phyloP scores from a whole-genome alignment of 1,284 basidiomycete genomes.

The Phenoliferia sp. region DNA sequence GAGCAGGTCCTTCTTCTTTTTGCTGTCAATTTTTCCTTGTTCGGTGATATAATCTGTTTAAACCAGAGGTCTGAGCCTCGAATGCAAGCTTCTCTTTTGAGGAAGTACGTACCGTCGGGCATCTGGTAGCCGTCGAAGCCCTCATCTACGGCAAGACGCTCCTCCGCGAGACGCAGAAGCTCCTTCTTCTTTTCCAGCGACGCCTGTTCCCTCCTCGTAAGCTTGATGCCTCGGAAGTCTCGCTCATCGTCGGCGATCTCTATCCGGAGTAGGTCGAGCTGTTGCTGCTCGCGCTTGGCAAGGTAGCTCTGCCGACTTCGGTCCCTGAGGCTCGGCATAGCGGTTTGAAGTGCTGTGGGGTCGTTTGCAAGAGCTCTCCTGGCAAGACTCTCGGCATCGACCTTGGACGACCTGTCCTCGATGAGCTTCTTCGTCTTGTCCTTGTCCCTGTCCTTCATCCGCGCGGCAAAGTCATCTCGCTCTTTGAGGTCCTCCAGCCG shows the following conservation, averaged over 20 bases:
- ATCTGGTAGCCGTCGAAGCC: conserved; percentile 89
- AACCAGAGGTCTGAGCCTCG: conserved; percentile 10
- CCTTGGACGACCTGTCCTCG: conserved; percentile 79
- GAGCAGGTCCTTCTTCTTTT: conserved; percentile 88
- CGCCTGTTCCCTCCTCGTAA: conserved; percentile 73
- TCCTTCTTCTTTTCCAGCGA: conserved; percentile 91
- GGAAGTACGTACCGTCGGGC: conserved; percentile 55
- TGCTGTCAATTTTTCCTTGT: conserved; percentile 96
- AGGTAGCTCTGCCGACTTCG: conserved; percentile 91
- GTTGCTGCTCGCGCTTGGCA: conserved; percentile 90
- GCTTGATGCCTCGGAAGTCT: conserved; percentile 78
- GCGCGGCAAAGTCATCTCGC: conserved; percentile 86
- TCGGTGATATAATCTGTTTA: conserved; percentile 85
- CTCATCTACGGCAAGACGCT: conserved; percentile 86
- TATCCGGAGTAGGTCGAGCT: conserved; percentile 85
- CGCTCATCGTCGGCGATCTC: conserved; percentile 91
- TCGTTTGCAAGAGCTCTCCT: conserved; percentile 82
- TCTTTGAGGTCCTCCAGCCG: conserved; percentile 74
- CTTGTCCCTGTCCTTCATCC: conserved; percentile 75
- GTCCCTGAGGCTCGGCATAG: conserved; percentile 74
- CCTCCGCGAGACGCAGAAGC: conserved; percentile 84
- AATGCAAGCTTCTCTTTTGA: background rate
- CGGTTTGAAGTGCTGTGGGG: conserved; percentile 59
- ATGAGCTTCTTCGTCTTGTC: conserved; percentile 86
- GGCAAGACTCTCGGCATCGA: conserved; percentile 67